phyloP scores from a whole-genome alignment of 306 rosid genomes.

The Sindora glabra region DNA sequence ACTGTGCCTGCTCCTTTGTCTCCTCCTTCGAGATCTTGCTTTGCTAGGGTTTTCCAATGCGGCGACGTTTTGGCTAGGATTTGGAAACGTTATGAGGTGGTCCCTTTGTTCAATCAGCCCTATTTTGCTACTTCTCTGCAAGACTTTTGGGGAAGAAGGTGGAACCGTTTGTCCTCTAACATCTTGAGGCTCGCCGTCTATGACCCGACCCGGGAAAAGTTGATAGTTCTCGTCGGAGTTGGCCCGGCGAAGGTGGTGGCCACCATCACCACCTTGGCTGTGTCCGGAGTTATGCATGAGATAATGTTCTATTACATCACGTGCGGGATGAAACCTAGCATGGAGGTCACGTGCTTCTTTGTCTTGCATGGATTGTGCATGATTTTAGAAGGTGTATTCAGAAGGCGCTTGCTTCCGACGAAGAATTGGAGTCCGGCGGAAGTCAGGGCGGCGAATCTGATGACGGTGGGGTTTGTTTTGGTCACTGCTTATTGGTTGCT shows the following conservation, averaged over 20 bases:
- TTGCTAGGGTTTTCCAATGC: not conserved
- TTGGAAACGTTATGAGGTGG: not conserved
- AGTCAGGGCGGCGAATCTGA: not conserved
- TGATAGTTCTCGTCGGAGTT: not conserved
- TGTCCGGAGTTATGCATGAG: slow-evolving; percentile 17
- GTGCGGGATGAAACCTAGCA: slow-evolving; percentile 13
- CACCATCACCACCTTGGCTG: not conserved
- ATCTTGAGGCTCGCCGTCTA: not conserved
- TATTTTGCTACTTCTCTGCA: slow-evolving; percentile 16
- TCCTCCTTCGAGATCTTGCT: not conserved
- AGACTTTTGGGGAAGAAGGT: slow-evolving; percentile 25
- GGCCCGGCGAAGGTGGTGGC: not conserved
- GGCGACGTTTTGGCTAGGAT: not conserved
- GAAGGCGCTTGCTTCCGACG: not conserved
- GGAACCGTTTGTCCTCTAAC: slow-evolving; percentile 11
- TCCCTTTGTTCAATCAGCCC: not conserved
- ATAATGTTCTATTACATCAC: slow-evolving; percentile 9
- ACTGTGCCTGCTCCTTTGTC: not conserved
- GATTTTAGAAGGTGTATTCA: not conserved
- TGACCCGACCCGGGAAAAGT: not conserved
- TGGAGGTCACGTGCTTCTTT: slow-evolving; percentile 16
- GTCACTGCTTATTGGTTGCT: not conserved
- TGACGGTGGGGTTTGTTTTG: not conserved
- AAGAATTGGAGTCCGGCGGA: not conserved
- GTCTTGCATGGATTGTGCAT: slow-evolving; percentile 7